Evolutionary conservation across 495 filamentous ascomycete genomes (phyloP), one percentile per base, ranked within the genome.

Genomic region (Xylaria palmicola): DNA sequence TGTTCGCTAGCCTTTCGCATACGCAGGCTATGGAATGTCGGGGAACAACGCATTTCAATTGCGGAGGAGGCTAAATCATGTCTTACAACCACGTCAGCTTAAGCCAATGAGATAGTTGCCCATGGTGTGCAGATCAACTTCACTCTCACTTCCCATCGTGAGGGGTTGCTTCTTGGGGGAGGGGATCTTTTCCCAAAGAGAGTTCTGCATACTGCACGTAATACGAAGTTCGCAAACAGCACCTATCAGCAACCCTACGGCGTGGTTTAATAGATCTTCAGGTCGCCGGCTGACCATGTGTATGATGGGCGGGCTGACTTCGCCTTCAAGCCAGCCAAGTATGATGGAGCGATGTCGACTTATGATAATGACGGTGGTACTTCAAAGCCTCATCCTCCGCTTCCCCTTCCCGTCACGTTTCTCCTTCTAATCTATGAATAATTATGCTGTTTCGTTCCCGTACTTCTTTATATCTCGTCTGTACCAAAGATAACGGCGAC

Each of bases 221-320:
- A 61, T 57, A 24, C 34, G 20, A 12, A 40, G 37, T 15, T 36
- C 55, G 4, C 67, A 56, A 26, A 19, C 48, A 13, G 62, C 52
- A 20, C 63, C 64, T 15, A 52, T 41, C 17, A 40, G 66, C 12
- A 24, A n/a, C 50, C 29, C 39, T 32, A 22, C 53, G 26, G 30
- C 12, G 15, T 52, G 1, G n/a, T 6, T 34, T 17, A 29, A 19
- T 39, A 20, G 17, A 13, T 3, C 26, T 34, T 53, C 10, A 12
- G 20, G 32, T 40, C 22, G 10, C 34, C 34, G 50, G 13, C 50
- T 34, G 19, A 39, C 50, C 34, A 53, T 29, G 13, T 41, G 29
- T 29, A 13, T 8, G 12, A 34, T 12, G 10, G 22, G 19, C 29
- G 36, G 10, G 22, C 10, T 40, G 34, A 19, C 22, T 8, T 54